Evolutionary conservation across 2,329 filamentous ascomycete species (phyloP), one percentile per base, ranked within the genome.

Genomic region (Chrysoporthe austroafricana): DNA sequence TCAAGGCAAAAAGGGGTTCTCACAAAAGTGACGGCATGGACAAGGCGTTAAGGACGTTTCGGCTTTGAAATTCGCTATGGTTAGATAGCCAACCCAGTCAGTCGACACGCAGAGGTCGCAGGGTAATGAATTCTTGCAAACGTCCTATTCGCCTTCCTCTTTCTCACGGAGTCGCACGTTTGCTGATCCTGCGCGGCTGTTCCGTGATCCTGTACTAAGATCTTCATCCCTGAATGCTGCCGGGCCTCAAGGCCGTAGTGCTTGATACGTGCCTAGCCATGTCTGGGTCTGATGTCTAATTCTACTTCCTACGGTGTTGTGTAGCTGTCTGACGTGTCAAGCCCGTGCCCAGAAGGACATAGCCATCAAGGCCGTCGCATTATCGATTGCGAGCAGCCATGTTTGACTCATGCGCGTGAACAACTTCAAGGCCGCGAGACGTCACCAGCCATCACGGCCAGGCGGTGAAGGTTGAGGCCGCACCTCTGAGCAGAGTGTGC

Each of bases 41-140:
- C 67, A 66, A 63, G 67, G 69, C 64, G 64, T 69, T 70, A 56
- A 48, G 68, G 68, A 70, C 68, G 68, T 70, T 70, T 66, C 63
- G 68, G 66, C 68, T 70, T 63, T 70, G 68, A 68, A 70, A 61
- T 68, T 50, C 52, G 66, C 68, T 70, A 67, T 59, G 68, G 42
- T 54, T 63, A 68, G 68, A 59, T 70, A 70, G 68, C 68, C 57
- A 64, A 63, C 68, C 68, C 54, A 50, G n/a, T 60, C 56, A 65
- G 43, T 56, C 68, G 68, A 39, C 52, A 61, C 58, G 48, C 48
- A 34, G 61, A 68, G 46, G 66, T 56, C 63, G 68, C 67, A 26
- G 68, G 68, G 62, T 68, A 70, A 70, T 70, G 46, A 68, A 70
- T 70, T 70, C 68, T 68, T 68, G 68, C 66, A 70, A 70, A 70